These are phyloP conservation scores for Fusarium subglutinans DNA, from an alignment of 2,329 filamentous ascomycete genomes.

Conservation along the genomic window DNA sequence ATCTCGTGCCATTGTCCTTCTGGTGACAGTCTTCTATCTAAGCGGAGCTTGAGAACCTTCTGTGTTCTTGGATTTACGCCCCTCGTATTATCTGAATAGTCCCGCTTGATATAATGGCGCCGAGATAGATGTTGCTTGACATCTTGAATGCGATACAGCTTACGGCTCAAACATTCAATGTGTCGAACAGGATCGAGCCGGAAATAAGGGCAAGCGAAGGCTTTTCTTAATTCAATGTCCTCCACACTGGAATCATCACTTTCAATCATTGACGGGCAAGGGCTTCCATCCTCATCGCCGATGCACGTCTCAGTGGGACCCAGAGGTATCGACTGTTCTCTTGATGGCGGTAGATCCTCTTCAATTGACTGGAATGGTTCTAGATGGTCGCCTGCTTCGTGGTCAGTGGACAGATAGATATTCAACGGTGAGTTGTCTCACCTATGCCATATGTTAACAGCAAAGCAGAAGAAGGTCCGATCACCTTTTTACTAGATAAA, in stretches of 20 bases:
- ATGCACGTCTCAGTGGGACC: background rate
- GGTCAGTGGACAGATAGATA: rapidly evolving
- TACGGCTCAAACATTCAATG: background rate
- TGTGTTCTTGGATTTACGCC: background rate
- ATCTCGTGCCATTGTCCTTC: background rate
- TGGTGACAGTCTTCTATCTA: background rate
- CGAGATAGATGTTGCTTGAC: background rate
- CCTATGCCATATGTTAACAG: rapidly evolving
- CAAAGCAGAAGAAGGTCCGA: too few relatives aligned
- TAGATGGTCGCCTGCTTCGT: rapidly evolving
- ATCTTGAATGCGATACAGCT: background rate
- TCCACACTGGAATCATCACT: background rate
- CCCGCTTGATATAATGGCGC: background rate
- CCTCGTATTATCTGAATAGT: background rate
- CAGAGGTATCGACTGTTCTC: background rate
- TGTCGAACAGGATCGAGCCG: background rate
- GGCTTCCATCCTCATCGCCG: background rate
- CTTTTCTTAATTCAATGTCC: rapidly evolving
- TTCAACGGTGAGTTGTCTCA: rapidly evolving
- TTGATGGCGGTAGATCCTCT: rapidly evolving
- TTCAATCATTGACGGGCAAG: background rate
- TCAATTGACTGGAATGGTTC: rapidly evolving
- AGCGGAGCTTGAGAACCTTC: background rate
- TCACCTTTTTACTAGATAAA: rapidly evolving
- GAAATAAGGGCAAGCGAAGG: background rate